A percentile compares a stretch with the other conserved stretches of the same genome.
Evolutionary conservation across 108 stramenopile genomes (phyloP).

Genomic region (Halocafeteria seosinensis): DNA sequence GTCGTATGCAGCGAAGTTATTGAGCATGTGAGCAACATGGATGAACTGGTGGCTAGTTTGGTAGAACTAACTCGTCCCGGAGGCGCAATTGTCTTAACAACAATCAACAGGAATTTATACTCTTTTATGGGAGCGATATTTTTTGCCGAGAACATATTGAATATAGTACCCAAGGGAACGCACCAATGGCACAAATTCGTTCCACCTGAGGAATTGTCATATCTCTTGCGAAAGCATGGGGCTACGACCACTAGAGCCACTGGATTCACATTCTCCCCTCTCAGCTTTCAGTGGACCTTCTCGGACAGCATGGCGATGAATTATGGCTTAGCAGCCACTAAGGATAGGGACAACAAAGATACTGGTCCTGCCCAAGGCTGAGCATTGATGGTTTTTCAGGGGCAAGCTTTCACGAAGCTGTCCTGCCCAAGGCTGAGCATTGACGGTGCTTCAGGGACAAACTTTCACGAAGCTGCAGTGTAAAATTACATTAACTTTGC

Average conservation of each 20-base stretch:
- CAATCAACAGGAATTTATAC: not conserved
- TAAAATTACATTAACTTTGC: no score
- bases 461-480: no score
- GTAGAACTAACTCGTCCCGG: not conserved
- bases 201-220: not conserved
- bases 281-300: not conserved
- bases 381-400: no score
- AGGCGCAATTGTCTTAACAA: not conserved
- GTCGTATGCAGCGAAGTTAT: not conserved
- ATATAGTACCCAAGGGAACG: not conserved
- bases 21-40: not conserved
- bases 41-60: not conserved
- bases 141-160: not conserved
- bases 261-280: not conserved
- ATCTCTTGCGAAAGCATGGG: not conserved
- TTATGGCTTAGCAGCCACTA: constrained; percentile 67
- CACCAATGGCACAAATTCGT: not conserved
- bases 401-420: no score
- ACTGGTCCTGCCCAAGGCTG: not conserved
- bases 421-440: no score
- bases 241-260: not conserved
- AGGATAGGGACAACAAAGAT: constrained; percentile 82
- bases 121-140: not conserved
- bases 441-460: no score
- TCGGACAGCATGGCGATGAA: not conserved